Evolutionary conservation across 805 yeast species (phyloP).

Genomic region (Lachancea cidri): DNA sequence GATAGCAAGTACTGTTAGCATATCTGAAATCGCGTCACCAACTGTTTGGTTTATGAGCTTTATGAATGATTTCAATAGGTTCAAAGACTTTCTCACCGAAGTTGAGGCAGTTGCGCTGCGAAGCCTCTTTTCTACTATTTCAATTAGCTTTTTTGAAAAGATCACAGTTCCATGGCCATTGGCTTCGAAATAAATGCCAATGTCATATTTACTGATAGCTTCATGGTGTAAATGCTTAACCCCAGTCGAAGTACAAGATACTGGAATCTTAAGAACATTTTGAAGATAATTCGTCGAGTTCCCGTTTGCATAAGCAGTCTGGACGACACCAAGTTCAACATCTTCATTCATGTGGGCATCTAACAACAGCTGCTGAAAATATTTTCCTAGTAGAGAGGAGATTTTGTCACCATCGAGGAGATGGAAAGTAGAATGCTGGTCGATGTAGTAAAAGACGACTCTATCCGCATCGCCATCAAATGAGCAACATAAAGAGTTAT

Average conservation of each 20-base stretch:
- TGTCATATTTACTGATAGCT: constrained; percentile 76
- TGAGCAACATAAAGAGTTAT: constrained; percentile 60
- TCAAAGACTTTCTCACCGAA: constrained; percentile 43
- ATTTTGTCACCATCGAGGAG: constrained; percentile 91
- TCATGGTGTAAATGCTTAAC: constrained; percentile 92
- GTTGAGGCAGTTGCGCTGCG: constrained; percentile 27
- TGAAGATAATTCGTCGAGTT: constrained; percentile 71
- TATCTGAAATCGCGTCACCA: constrained; percentile 97
- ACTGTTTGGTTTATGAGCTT: constrained; percentile 90
- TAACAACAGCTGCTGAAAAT: constrained; percentile 49
- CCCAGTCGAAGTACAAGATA: constrained; percentile 88
- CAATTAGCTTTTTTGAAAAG: constrained; percentile 53
- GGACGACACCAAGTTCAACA: constrained; percentile 73
- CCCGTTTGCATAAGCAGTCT: constrained; percentile 98
- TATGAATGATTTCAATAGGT: constrained; percentile 54
- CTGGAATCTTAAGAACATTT: constrained; percentile 63
- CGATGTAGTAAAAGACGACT: constrained; percentile 70
- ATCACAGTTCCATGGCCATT: constrained; percentile 98
- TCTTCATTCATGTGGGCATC: constrained; percentile 37
- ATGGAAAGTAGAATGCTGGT: constrained; percentile 37
- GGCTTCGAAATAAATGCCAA: constrained; percentile 96
- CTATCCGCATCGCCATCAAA: constrained; percentile 98
- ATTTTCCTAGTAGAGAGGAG: constrained; percentile 74
- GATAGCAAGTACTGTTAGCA: constrained; percentile 69
- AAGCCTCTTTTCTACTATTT: constrained; percentile 36